Base-by-base conservation (phyloP, 352 stramenopile genomes). In the Pythium apleroticum region DNA sequence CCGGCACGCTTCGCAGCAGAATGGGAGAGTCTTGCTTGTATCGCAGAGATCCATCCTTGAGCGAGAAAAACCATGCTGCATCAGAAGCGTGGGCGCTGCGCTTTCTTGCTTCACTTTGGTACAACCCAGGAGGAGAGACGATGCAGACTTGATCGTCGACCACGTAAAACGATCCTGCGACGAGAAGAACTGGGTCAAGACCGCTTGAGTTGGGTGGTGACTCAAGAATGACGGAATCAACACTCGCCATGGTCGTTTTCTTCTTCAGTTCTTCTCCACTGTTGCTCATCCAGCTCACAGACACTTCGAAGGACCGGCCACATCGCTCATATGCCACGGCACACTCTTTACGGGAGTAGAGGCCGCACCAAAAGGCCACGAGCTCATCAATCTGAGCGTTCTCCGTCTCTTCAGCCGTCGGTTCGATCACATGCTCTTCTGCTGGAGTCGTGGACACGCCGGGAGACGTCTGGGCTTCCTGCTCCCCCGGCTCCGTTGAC, bases 131-230 rank as follows among this genome's bases (percentile, higher is more conserved):
- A n/a, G 84, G 84, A 14, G 81, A 78, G 52, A 91, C 69, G 30
- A 91, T 76, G 35, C 84, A 90, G 20, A 93, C 60, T 27, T 91
- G 75, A 6, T 65, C 71, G 10, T 69, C 72, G n/a, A 76, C 81
- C 17, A 74, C 73, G 55, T 88, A 93, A 45, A 91, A 91, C 45
- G 84, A 88, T 14, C 81, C 84, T 5, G 81, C 84, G 25, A 93
- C 80, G 7, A 93, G 73, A 28, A 93, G 43, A 48, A 91, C 80
- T n/a, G 84, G 84, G 65, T 93, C 84, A 27, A 92, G 50, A 3
- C 69, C 73, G 46, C 68, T 69, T 0, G 68, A 66, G n/a, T 73
- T 77, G 6, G 70, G 45, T 4, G 68, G 53, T 4, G 58, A 49
- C 28, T 68, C 55, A 1, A 73, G 52, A 41, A 50, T 53, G 35